phyloP scores from a whole-genome alignment of 129 eudicot genomes.

The Helianthus tuberosus region DNA sequence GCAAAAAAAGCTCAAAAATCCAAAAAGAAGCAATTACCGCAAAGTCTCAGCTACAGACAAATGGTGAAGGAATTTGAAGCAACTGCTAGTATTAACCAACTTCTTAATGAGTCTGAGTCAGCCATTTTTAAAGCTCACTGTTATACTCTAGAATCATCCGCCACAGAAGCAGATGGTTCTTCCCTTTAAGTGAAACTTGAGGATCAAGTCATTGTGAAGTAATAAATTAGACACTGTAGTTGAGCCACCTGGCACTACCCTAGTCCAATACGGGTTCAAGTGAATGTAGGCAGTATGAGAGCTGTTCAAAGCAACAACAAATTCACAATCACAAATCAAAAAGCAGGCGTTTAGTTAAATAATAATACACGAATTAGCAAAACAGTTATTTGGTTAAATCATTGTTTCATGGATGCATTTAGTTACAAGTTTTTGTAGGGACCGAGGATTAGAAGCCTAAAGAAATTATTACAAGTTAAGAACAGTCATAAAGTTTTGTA shows the following conservation, averaged over 20 bases:
- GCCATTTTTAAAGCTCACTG: conserved; percentile 59
- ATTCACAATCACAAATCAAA: conserved; percentile 39
- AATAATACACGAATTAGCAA: too few species aligned
- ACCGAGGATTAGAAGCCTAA: neutral
- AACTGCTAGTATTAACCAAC: conserved; percentile 43
- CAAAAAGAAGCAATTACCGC: conserved; percentile 46
- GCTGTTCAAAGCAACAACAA: conserved; percentile 32
- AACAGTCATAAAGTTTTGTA: conserved; percentile 36
- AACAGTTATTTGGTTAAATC: neutral
- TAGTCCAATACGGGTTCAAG: conserved; percentile 78
- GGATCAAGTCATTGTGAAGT: conserved; percentile 61
- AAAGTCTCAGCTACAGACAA: conserved; percentile 50
- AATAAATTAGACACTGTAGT: conserved; percentile 65
- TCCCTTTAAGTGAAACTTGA: conserved; percentile 53
- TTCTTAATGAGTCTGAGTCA: conserved; percentile 68
- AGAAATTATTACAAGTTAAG: conserved; percentile 29
- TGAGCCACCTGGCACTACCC: conserved; percentile 68
- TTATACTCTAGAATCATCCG: conserved; percentile 34
- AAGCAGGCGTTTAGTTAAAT: conserved; percentile 41
- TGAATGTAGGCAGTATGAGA: conserved; percentile 39
- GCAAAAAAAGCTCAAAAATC: conserved; percentile 60
- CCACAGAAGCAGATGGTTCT: conserved; percentile 32
- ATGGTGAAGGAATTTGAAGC: conserved; percentile 60
- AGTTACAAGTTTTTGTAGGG: conserved; percentile 36
- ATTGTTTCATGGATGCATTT: too few species aligned